Evolutionary conservation across 192 early-diverging fungal genomes (phyloP), one percentile per base, ranked within the genome.

Genomic region (Hyaloraphidium curvatum): DNA sequence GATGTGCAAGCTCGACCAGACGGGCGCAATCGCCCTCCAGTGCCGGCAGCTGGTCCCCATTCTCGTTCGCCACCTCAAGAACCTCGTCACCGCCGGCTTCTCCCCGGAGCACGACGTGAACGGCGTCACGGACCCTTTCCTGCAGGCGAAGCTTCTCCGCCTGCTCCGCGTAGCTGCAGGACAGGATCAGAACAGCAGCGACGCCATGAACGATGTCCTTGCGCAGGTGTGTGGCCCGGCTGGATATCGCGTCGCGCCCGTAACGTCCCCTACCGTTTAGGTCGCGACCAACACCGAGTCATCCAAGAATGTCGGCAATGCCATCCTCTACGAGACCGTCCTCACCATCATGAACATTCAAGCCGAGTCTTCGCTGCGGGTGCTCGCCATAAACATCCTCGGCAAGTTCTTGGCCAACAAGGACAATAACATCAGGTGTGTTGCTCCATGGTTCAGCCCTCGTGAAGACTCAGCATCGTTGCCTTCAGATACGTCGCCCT

Each of bases 251-350:
- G 1, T 31, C 3, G 4, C 28, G 19, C 31, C 9, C 7, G 4
- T 54, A 43, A 54, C 11, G 9, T 55, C 1, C 16, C 22, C 27
- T 51, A 3, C 1, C 2, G 30, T 48, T 1, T 26, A 74, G 68
- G 80, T 99, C 26, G 95, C 91, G 1, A 96, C 89, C 39, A 89
- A 84, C 57, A 91, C 87, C 16, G 93, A 96, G 71, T 77, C 77
- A 7, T 64, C 84, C 9, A 91, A 96, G 64, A 99, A 99, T 64
- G 91, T 93, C 30, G 95, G 93, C 22, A 96, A 91, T 58, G 80
- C 95, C 9, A 91, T 99, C 53, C 68, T 97, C 41, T 99, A 99
- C 64, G 95, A 99, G 61, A 87, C 90, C 31, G 93, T 95, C 0
- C 61, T 92, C 61, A 94, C 95, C 1, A 91, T 91, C 41, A 86